Base-by-base conservation (phyloP, 2,329 filamentous ascomycete genomes). In the Westerdykella sp. region DNA sequence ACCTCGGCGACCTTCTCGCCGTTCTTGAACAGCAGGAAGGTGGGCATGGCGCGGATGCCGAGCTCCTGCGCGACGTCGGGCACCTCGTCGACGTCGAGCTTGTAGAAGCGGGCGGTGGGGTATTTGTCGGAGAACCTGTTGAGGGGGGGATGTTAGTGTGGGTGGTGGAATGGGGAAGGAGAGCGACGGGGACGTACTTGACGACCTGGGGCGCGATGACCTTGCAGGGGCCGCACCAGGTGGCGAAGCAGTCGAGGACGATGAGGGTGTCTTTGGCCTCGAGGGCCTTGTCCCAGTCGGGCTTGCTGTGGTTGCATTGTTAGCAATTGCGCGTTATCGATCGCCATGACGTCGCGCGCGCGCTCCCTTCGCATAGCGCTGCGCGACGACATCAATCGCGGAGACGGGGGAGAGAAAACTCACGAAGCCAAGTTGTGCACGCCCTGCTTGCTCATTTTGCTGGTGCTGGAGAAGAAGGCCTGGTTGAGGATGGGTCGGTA, bases 161-260 rank as follows among this genome's bases (percentile, higher is more conserved):
- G 23, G 39, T 16, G 1, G 23, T 34, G 31, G 52, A 41, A 28
- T 10, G 25, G 25, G 7, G n/a, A n/a, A 28, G 11, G 36, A 14
- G 43, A 12, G 41, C 11, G 11, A 54, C 79, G 65, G 41, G n/a
- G 11, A 54, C 79, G 65, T 70, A 84, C 77, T 83, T 76, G 56
- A 76, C 77, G 45, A 95, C 73, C 49, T 81, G 69, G 46, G 90
- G 91, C 14, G 88, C 80, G 60, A 96, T 93, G 59, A 83, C 78
- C 76, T 90, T 95, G 84, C 91, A 97, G 47, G 91, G 91, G 47
- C 88, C 89, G 75, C 91, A 97, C 90, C 90, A 96, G 50, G 75
- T 81, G 44, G 90, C 90, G 69, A 85, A 89, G 73, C 81, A 89
- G 74, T 97, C 91, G 60, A 97, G 73, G 48, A 96, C 73, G 56